Percentiles rank a stretch among this genome's conserved stretches.
These are phyloP conservation scores for Colletotrichum sp. DNA, from an alignment of 2,329 filamentous ascomycete genomes.

Conservation along the genomic window DNA sequence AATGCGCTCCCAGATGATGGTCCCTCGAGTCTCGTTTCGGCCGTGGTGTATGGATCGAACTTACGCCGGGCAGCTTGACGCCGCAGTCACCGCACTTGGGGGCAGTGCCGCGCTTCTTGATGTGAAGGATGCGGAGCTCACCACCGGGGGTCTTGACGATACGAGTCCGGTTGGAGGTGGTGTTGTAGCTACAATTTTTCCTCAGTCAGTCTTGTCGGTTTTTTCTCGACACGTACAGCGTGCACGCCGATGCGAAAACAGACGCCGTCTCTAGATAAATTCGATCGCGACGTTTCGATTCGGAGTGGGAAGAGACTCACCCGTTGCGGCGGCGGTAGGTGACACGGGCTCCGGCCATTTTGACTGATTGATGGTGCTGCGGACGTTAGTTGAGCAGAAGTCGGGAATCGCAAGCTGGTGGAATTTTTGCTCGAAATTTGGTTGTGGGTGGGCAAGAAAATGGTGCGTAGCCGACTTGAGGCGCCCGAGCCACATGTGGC, in stretches of 20 bases:
- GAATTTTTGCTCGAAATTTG: no score
- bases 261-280: neutral
- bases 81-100: constrained; percentile 99
- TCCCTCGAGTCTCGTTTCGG: neutral
- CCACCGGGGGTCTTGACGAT: constrained; percentile 96
- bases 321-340: constrained; percentile 80
- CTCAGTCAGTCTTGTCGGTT: constrained; percentile 21
- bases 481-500: no score
- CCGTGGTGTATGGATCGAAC: constrained; percentile 46
- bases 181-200: constrained; percentile 81
- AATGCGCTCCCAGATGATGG: constrained; percentile 1
- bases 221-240: neutral
- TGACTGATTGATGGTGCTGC: constrained; percentile 47
- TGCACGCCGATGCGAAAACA: neutral
- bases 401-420: neutral
- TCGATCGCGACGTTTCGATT: neutral
- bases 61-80: constrained; percentile 96
- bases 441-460: no score
- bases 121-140: constrained; percentile 94
- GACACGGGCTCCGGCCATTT: constrained; percentile 65
- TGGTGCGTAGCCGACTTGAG: no score
- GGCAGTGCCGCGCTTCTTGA: constrained; percentile 98
- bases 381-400: constrained; percentile 33
- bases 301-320: constrained; percentile 56
- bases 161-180: constrained; percentile 94